These are phyloP conservation scores for Ophiostoma sp. DNA, from an alignment of 2,329 filamentous ascomycete genomes.

Conservation along the genomic window DNA sequence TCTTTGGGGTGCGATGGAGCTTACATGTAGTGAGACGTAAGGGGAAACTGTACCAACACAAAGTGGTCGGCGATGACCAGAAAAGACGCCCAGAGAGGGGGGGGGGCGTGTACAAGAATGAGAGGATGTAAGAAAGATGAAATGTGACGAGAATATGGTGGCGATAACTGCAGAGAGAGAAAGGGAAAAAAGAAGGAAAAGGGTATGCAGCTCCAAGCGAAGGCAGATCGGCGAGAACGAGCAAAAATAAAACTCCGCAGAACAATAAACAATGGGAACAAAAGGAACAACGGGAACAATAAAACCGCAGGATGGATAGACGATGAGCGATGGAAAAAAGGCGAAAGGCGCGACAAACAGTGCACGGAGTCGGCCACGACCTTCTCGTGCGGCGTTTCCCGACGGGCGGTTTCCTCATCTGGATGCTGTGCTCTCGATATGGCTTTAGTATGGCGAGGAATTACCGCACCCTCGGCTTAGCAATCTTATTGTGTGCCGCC, in stretches of 20 bases:
- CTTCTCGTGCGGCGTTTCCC: not conserved
- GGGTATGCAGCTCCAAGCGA: not conserved
- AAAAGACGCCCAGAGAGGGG: not conserved
- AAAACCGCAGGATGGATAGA: not conserved
- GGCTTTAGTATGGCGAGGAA: not conserved
- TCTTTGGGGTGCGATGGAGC: not conserved
- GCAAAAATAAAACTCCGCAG: not conserved
- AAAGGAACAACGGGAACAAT: not conserved
- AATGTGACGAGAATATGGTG: not conserved
- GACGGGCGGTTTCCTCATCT: not conserved
- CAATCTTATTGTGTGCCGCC: not conserved
- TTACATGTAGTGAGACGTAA: not conserved
- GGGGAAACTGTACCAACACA: not conserved
- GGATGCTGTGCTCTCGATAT: not conserved
- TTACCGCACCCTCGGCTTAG: not conserved
- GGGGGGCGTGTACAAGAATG: not conserved
- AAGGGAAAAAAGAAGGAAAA: not conserved
- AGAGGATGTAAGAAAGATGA: not conserved
- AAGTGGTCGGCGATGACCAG: not conserved
- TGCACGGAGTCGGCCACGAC: not conserved
- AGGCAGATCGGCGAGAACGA: conserved; percentile 2
- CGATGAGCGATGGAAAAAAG: too few relatives aligned
- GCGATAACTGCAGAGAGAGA: not conserved
- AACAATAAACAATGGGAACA: not conserved
- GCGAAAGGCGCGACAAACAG: not conserved